A percentile compares a stretch with the other conserved stretches of the same genome.
These are phyloP conservation scores for Tilletiaria anomala DNA, from an alignment of 1,284 basidiomycete species.

Conservation along the genomic window DNA sequence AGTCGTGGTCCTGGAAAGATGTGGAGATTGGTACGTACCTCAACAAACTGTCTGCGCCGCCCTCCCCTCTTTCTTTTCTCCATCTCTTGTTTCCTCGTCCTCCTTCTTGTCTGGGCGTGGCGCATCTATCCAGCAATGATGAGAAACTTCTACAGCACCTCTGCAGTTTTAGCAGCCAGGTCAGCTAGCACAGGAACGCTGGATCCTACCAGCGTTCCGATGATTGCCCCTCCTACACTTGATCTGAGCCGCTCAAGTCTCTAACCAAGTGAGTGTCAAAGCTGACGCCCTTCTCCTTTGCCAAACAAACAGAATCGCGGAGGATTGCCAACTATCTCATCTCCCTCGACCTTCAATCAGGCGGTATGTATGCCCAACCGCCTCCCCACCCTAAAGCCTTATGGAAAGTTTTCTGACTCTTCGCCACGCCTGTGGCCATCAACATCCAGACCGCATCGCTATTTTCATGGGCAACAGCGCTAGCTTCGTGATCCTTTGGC, in stretches of 20 bases:
- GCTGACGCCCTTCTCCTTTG: not conserved
- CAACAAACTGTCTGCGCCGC: no score
- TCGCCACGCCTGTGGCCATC: not conserved
- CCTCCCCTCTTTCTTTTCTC: not conserved
- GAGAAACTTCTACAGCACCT: no score
- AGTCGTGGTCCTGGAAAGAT: conserved; percentile 21
- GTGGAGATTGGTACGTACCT: conserved; percentile 12
- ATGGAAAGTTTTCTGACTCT: not conserved
- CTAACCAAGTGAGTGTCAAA: no score
- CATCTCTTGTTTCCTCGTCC: not conserved
- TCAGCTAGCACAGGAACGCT: no score
- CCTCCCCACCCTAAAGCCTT: not conserved
- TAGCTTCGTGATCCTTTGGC: conserved; percentile 22
- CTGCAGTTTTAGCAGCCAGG: not conserved
- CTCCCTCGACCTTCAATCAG: conserved; percentile 17
- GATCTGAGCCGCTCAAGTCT: no score
- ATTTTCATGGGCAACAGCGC: conserved; percentile 31
- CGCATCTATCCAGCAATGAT: no score
- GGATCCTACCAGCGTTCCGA: no score
- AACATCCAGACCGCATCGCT: conserved; percentile 18
- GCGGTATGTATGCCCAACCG: conserved; percentile 6
- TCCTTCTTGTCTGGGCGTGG: not conserved
- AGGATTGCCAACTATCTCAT: conserved; percentile 26
- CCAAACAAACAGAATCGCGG: conserved; percentile 5
- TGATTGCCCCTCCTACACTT: no score